Base-by-base conservation (phyloP, 768 basidiomycete species). In the Mycena capillaripes region DNA sequence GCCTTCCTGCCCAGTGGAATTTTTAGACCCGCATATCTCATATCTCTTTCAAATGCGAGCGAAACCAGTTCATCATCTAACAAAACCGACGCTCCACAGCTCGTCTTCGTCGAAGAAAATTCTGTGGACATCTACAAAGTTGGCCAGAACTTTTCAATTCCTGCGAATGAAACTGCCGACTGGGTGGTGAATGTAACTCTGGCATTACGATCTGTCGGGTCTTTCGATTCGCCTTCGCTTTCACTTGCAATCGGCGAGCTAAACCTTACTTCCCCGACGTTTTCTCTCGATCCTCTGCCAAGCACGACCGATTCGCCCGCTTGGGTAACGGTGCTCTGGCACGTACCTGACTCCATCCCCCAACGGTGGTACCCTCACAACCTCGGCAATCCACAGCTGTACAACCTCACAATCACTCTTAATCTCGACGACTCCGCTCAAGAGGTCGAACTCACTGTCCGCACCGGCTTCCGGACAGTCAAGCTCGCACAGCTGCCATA, bases 401-500 rank as follows among this genome's bases (percentile, higher is more conserved):
- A 90, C 79, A 85, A 90, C 73, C 77, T 90, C 71, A 86, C 84
- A 4, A 81, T 86, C 42, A 78, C 82, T 4, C 76, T 90, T 29
- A 78, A 79, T 27, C 77, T 85, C 16, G 36, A 40, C 8, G 44
- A 66, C 16, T 29, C 78, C 9, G 42, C 76, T n/a, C 70, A 75
- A 29, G 66, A 76, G 1, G 78, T 86, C 44, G 81, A 78, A 42
- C 86, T 88, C 71, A 82, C 82, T 25, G 84, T 84, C 2, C 84
- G 84, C 32, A 89, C 88, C 7, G 89, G 90, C 10, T 91, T 91
- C 80, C 86, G 90, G 21, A 90, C 90, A 3, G 85, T 91, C 58
- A 81, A 87, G 58, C 85, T 90, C 36, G 82, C 86, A 30, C 89
- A 90, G 78, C 77, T 82, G 10, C 80, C 86, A 2, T 89, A 89